Percentiles rank a stretch among this genome's conserved stretches.
These are phyloP conservation scores for Zygosaccharomyces lentus DNA, from an alignment of 805 yeast species.

Conservation along the genomic window DNA sequence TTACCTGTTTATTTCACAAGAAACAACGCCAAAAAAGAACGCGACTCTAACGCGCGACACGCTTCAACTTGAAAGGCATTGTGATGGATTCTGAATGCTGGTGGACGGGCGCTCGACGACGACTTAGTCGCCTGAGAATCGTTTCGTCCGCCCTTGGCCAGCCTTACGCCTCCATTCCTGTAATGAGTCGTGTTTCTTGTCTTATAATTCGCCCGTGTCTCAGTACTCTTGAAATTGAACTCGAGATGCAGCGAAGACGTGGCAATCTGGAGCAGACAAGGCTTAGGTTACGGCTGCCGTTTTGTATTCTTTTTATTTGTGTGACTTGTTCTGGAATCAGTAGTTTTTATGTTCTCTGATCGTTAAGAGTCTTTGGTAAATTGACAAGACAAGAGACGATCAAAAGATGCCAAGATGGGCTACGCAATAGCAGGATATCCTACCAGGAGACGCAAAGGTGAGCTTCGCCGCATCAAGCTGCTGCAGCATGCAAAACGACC, in stretches of 20 bases:
- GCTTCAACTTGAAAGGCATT: not conserved
- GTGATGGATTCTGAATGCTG: not conserved
- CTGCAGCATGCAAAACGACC: not conserved
- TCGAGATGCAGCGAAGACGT: not conserved
- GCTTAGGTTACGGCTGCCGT: not conserved
- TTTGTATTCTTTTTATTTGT: no score
- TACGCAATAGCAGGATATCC: slow-evolving; percentile 20
- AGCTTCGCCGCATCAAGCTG: slow-evolving; percentile 1
- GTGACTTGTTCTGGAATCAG: not conserved
- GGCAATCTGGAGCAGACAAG: not conserved
- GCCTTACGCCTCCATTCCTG: not conserved
- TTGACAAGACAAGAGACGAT: not conserved
- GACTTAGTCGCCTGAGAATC: not conserved
- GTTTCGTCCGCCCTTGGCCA: not conserved
- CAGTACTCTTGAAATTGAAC: not conserved
- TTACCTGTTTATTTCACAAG: slow-evolving; percentile 5
- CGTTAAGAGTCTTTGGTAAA: no score
- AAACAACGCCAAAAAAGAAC: slow-evolving; percentile 7
- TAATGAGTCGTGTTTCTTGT: not conserved
- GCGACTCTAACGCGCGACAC: not conserved
- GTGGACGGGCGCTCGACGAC: not conserved
- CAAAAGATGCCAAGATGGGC: slow-evolving; percentile 15
- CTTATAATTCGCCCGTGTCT: not conserved
- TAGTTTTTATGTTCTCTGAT: not conserved
- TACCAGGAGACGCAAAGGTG: slow-evolving; percentile 15